Evolutionary conservation across 495 filamentous ascomycete species (phyloP), one percentile per base, ranked within the genome.

Genomic region (Penicillium ucsense): DNA sequence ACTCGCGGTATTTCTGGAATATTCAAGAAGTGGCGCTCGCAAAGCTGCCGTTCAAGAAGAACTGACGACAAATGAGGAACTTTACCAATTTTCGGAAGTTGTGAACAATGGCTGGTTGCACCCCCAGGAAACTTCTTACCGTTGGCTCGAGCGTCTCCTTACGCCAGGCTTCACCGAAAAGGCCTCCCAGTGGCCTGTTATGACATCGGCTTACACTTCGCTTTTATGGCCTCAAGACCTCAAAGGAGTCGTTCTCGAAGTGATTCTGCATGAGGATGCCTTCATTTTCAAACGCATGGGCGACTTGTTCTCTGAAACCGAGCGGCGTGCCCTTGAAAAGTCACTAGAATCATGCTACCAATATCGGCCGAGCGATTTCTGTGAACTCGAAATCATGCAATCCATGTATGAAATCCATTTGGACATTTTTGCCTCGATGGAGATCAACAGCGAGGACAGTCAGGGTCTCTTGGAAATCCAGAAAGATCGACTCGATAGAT

Each of bases 331-430:
- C 4, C 61, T 79, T 7, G 39, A 63, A 28, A 45, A 45, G 6
- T 43, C 29, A 11, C 6, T 34, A 38, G 59, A 45, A 28, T 6
- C 31, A 35, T 50, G 41, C 28, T 68, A 62, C 38, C 43, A 52
- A 29, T 74, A 70, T 41, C 52, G 54, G 3, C 6, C 48, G 4
- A 55, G 45, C 28, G 47, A 67, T 44, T 54, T 61, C 38, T 57
- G 52, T 8, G 39, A 62, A n/a, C 45, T 66, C 31, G 70, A 78
- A n/a, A 78, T 91, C 60, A 72, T 83, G 1, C 79, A 96, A 55
- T 82, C 83, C 45, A 69, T 94, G 1, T 90, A 89, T 50, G 92
- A 99, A 62, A 71, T 99, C 6, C 88, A 96, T 55, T 71, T 98
- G 2, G 91, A 96, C 47, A 72, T 89, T 6, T 94, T 86, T 54